Evolutionary conservation across 352 stramenopile genomes (phyloP).

Genomic region (Phytophthora palmivora): DNA sequence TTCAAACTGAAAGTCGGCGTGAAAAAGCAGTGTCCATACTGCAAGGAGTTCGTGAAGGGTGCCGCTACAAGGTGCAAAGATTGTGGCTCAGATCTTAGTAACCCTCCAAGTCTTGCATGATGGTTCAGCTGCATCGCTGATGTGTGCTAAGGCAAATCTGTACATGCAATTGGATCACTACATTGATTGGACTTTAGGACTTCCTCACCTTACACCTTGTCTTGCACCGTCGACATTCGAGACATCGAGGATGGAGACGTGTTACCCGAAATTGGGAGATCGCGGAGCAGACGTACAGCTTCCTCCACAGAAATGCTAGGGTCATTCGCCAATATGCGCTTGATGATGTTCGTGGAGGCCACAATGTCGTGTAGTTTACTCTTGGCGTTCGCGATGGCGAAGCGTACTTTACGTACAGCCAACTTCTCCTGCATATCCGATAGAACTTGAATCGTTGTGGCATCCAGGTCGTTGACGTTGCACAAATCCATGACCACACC

Average conservation of each 20-base stretch:
- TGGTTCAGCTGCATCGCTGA: neutral
- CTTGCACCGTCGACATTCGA: constrained; percentile 22
- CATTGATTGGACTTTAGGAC: neutral
- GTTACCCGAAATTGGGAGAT: constrained; percentile 16
- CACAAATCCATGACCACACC: constrained; percentile 61
- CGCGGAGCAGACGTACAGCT: constrained; percentile 37
- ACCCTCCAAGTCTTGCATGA: constrained; percentile 3
- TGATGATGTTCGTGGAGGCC: constrained; percentile 55
- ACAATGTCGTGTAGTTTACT: constrained; percentile 50
- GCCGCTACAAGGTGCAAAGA: constrained; percentile 53
- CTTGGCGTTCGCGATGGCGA: constrained; percentile 59
- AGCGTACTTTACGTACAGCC: constrained; percentile 44
- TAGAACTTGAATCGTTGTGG: constrained; percentile 70
- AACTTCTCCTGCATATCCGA: constrained; percentile 70
- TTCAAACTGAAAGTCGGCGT: constrained; percentile 71
- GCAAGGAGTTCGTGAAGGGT: constrained; percentile 76
- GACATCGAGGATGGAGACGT: constrained; percentile 36
- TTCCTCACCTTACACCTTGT: constrained; percentile 21
- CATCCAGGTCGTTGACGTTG: constrained; percentile 69
- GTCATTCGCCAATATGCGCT: constrained; percentile 44
- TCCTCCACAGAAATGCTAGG: constrained; percentile 43
- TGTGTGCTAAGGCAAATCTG: neutral
- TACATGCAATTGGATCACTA: constrained; percentile 7
- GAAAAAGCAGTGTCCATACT: constrained; percentile 71
- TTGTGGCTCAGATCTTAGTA: constrained; percentile 37